Evolutionary conservation across 2,329 filamentous ascomycete species (phyloP).

Genomic region (Xylaria sp.): DNA sequence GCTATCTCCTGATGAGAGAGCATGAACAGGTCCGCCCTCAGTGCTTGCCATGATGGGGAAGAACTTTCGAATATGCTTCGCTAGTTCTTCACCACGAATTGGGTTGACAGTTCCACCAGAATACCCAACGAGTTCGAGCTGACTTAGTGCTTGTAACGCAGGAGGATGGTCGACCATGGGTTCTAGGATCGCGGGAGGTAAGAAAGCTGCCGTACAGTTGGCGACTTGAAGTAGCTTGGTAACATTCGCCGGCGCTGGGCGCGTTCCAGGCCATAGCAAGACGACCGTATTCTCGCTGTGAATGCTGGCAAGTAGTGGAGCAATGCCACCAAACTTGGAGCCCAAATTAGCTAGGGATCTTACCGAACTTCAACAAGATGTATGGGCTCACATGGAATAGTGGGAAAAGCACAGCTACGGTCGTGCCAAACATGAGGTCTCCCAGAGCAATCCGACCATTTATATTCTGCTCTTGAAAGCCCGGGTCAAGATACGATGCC

Average conservation of each 20-base stretch:
- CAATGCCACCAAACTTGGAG: conserved; percentile 33
- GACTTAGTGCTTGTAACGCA: conserved; percentile 30
- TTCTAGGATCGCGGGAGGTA: conserved; percentile 37
- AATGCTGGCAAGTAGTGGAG: conserved; percentile 9
- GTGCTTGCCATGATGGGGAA: conserved; percentile 37
- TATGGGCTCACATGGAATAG: conserved; percentile 33
- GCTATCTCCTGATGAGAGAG: conserved; percentile 28
- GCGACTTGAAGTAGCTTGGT: conserved; percentile 25
- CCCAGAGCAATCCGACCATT: background rate
- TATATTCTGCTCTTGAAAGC: background rate
- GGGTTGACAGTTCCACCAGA: conserved; percentile 37
- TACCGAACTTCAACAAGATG: background rate
- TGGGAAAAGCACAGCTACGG: conserved; percentile 25
- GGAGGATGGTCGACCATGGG: conserved; percentile 34
- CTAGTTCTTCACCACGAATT: conserved; percentile 32
- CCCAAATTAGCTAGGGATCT: background rate
- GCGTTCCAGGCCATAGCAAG: conserved; percentile 31
- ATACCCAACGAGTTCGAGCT: conserved; percentile 33
- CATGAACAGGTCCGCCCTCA: conserved; percentile 32
- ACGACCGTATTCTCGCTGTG: conserved; percentile 28
- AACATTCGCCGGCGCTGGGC: conserved; percentile 33
- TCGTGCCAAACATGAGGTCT: conserved; percentile 8
- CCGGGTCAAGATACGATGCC: conserved; percentile 13
- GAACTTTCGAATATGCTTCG: conserved; percentile 32
- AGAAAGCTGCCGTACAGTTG: conserved; percentile 24